These are phyloP conservation scores for Terana coerulea DNA, from an alignment of 768 basidiomycete species.

Conservation along the genomic window DNA sequence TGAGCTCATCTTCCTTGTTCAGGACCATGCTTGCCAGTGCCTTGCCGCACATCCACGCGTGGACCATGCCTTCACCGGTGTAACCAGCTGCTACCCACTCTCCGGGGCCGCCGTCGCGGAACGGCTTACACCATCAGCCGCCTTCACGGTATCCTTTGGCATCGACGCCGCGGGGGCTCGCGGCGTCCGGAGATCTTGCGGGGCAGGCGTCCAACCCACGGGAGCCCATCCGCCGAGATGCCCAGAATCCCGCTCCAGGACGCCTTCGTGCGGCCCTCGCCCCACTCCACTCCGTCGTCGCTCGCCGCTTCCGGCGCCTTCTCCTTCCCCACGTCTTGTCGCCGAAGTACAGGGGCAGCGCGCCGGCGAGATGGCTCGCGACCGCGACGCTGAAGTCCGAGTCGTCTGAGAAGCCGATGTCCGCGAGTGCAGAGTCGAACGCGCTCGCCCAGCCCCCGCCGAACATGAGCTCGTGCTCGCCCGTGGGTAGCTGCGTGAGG, in stretches of 20 bases:
- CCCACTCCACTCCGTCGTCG: slow-evolving; percentile 28
- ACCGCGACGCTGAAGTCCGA: slow-evolving; percentile 32
- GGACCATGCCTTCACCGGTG: slow-evolving; percentile 70
- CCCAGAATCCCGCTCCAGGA: slow-evolving; percentile 66
- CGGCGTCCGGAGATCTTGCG: slow-evolving; percentile 40
- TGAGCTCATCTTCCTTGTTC: slow-evolving; percentile 29
- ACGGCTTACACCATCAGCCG: neutral
- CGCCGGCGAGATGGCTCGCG: slow-evolving; percentile 42
- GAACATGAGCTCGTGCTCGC: slow-evolving; percentile 54
- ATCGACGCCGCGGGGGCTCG: slow-evolving; percentile 8
- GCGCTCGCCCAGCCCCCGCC: slow-evolving; percentile 53
- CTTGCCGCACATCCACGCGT: slow-evolving; percentile 61
- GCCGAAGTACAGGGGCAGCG: slow-evolving; percentile 55
- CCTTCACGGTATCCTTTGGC: slow-evolving; percentile 1
- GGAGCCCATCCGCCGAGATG: slow-evolving; percentile 54
- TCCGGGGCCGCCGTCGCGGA: slow-evolving; percentile 32
- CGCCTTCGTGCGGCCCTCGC: slow-evolving; percentile 45
- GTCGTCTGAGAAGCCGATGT: slow-evolving; percentile 33
- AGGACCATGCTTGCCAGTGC: slow-evolving; percentile 61
- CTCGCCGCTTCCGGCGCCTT: slow-evolving; percentile 15
- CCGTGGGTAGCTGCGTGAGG: slow-evolving; percentile 55
- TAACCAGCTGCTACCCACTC: slow-evolving; percentile 76
- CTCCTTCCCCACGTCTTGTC: slow-evolving; percentile 40
- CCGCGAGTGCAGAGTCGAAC: slow-evolving; percentile 23
- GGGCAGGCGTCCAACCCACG: slow-evolving; percentile 71